Percentiles rank a stretch among this genome's conserved stretches.
Evolutionary conservation across 345 rosid genomes (phyloP).

Genomic region (Draba incana): DNA sequence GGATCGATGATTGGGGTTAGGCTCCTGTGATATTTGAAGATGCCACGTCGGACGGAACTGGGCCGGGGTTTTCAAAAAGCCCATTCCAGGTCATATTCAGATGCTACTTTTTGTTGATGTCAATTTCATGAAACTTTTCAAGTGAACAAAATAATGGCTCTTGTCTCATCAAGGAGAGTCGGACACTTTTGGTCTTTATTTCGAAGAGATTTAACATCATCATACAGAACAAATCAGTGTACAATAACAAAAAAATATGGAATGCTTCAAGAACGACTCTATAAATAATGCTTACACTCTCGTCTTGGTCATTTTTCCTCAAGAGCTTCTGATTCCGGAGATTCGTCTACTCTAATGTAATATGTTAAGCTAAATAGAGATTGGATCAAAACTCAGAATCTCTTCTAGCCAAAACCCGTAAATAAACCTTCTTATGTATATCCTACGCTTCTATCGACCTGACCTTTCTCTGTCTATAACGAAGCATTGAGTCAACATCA

Average conservation of each 20-base stretch:
- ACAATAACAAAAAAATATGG: conserved; percentile 14
- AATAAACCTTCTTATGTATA: not conserved
- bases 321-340: conserved; percentile 26
- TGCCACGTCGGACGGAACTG: conserved; percentile 34
- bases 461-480: conserved; percentile 25
- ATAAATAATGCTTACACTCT: conserved; percentile 13
- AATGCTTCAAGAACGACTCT: conserved; percentile 28
- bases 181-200: conserved; percentile 31
- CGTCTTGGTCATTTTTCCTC: conserved; percentile 7
- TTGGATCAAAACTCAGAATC: conserved; percentile 21
- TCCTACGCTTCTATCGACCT: conserved; percentile 19
- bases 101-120: not conserved
- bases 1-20: conserved; percentile 4
- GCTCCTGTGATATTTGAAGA: conserved; percentile 19
- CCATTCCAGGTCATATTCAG: conserved; percentile 7
- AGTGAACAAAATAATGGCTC: not conserved
- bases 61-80: conserved; percentile 19
- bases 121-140: conserved; percentile 7
- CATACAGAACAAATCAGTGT: conserved; percentile 38
- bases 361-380: conserved; percentile 12
- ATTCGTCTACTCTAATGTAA: conserved; percentile 28
- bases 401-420: conserved; percentile 11
- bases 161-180: not conserved
- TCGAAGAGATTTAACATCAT: conserved; percentile 21
- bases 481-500: conserved; percentile 54